These are phyloP conservation scores for Sclerospora graminicola DNA, from an alignment of 352 stramenopile genomes.

Conservation along the genomic window DNA sequence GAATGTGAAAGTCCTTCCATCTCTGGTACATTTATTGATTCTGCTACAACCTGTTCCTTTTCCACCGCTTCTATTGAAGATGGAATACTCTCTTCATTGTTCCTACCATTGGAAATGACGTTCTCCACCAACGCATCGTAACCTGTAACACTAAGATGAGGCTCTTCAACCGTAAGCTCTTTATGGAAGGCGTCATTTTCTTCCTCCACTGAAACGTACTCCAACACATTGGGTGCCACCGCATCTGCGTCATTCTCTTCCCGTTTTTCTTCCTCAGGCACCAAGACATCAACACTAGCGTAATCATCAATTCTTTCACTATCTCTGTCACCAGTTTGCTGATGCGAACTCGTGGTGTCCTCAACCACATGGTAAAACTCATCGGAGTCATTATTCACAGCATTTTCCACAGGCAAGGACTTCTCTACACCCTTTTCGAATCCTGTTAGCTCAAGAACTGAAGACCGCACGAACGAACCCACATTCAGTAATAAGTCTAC, in stretches of 20 bases:
- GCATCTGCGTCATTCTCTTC: neutral
- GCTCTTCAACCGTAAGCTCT: slow-evolving; percentile 1
- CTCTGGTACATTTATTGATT: neutral
- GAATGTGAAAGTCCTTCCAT: neutral
- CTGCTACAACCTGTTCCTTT: neutral
- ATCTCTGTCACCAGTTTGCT: slow-evolving; percentile 2
- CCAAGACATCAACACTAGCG: neutral
- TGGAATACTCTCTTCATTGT: neutral
- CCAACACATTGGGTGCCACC: neutral
- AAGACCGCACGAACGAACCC: slow-evolving; percentile 19
- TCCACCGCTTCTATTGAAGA: neutral
- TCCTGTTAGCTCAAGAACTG: slow-evolving; percentile 12
- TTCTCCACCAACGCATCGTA: neutral
- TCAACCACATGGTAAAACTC: neutral
- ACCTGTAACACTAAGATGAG: neutral
- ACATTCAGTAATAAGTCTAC: slow-evolving; percentile 22
- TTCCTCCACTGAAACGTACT: slow-evolving; percentile 1
- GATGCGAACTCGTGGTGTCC: slow-evolving; percentile 1
- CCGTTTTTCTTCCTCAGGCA: slow-evolving; percentile 1
- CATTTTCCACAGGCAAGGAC: neutral
- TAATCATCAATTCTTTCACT: slow-evolving; percentile 1
- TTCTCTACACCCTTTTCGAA: slow-evolving; percentile 3
- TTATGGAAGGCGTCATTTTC: neutral
- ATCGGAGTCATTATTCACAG: slow-evolving; percentile 1
- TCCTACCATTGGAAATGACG: neutral